Evolutionary conservation across 176 grass and related monocot species (phyloP), one percentile per base, ranked within the genome.

Genomic region (Phoenix roebelenii): DNA sequence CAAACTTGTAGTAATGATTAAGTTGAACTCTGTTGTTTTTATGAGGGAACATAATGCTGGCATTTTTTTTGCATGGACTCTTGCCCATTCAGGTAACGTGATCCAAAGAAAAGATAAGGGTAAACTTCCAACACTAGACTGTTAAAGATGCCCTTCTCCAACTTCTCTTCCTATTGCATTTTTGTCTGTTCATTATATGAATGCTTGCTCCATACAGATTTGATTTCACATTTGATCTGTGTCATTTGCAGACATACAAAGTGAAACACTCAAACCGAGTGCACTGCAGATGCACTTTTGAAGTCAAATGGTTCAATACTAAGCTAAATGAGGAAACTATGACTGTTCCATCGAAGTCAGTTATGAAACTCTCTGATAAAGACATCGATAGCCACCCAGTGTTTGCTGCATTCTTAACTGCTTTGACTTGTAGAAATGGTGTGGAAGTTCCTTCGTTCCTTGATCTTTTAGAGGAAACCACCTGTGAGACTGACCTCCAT

Each of bases 321-420:
- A 22, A 58, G 56, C 15, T 66, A 23, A 71, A 72, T 50, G 51
- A 63, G 52, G 55, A 76, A 35, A 69, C 28, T 65, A 44, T 71
- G 22, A 76, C 18, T 54, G 72, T 76, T 76, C 67, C 59, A 72
- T 82, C 72, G 18, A 58, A 68, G 56, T 71, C 26, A 22, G 76
- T 82, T 52, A 82, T 82, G 79, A 73, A 48, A 64, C 64, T 76
- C 25, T 82, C 79, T 23, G 72, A 82, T 60, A 76, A 66, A 50
- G 23, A 50, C 24, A 82, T 82, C 54, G 54, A 66, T 52, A 60
- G 26, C 17, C 72, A 82, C 60, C 66, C 72, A 17, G 9, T 71
- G 20, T 15, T 82, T 59, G 28, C 73, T 64, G 60, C 72, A 24
- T 82, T 82, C 60, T 64, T 65, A 22, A 50, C 32, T 69, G 4